Evolutionary conservation across 2,329 filamentous ascomycete species (phyloP), one percentile per base, ranked within the genome.

Genomic region (Cladophialophora immunda): DNA sequence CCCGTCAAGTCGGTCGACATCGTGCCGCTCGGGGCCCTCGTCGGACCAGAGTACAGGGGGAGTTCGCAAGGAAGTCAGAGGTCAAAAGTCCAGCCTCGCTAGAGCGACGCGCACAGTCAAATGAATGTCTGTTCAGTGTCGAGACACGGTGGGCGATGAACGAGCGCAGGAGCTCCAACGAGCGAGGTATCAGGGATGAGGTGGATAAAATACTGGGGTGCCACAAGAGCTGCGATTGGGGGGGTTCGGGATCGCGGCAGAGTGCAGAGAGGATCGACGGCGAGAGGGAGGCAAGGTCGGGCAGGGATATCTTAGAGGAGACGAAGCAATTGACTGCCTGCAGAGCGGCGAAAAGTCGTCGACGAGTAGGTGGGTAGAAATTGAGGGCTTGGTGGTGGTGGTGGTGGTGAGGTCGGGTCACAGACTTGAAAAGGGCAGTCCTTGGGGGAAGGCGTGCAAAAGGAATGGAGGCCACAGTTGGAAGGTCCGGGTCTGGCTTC

Each of bases 1-100:
- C 81, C 79, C 72, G 78, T 81, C 80, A 83, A 81, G 72, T 82
- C 81, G 78, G 80, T 76, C 74, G 79, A 79, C 80, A 82, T 83
- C 61, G 72, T 79, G 69, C 45, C 72, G 65, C 73, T 58, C 63
- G 66, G 70, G 69, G 74, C 73, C 76, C 76, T 75, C 50, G 27
- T 64, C 65, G 68, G 68, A 68, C 68, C 64, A 66, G 54, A 32
- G 62, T 32, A 62, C 34, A 54, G 17, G 66, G 60, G 70, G 60
- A 65, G 64, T 50, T 65, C 65, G 64, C 62, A 64, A 65, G 19
- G 29, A 63, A 60, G 53, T 71, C 69, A 75, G 73, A 72, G 72
- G 66, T 55, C 52, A 52, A 54, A 57, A 62, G 57, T 59, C 53
- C 61, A 63, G 63, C 62, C 59, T 64, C 55, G 62, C 57, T 32